Conservation (phyloP, 2,329 filamentous ascomycete genomes). For the Ophiostoma sp. region DNA sequence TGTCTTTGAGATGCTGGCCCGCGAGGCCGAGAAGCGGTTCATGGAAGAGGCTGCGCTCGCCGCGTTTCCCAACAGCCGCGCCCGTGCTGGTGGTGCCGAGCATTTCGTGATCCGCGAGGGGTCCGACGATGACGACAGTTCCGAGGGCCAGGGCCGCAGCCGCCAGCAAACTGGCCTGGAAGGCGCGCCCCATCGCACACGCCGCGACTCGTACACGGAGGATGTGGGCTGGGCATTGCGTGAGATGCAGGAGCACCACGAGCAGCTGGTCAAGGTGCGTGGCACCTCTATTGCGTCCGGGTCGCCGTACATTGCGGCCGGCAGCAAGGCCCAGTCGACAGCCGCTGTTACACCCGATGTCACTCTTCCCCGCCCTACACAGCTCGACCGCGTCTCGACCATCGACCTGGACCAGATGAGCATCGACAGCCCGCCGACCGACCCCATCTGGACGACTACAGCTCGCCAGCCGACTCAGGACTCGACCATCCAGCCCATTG, state of each 20-base stretch:
- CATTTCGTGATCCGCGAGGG: constrained; percentile 70
- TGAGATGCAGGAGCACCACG: constrained; percentile 77
- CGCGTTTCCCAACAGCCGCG: constrained; percentile 72
- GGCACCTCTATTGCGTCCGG: not conserved
- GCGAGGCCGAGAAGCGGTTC: constrained; percentile 76
- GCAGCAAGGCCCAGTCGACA: not conserved
- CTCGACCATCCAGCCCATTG: constrained; percentile 34
- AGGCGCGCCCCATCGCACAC: constrained; percentile 33
- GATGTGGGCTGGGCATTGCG: constrained; percentile 71
- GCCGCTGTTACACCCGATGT: not conserved
- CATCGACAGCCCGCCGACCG: constrained; percentile 40
- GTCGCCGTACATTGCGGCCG: constrained; percentile 18
- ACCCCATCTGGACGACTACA: constrained; percentile 39
- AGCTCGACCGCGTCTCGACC: constrained; percentile 43
- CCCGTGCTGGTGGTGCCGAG: constrained; percentile 67
- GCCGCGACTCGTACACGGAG: constrained; percentile 63
- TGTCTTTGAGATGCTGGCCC: constrained; percentile 75
- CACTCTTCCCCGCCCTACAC: not conserved
- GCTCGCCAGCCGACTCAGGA: constrained; percentile 31
- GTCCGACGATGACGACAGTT: constrained; percentile 55
- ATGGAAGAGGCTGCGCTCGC: constrained; percentile 69
- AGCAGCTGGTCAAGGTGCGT: constrained; percentile 56
- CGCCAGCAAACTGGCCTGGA: constrained; percentile 26
- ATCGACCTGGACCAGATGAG: constrained; percentile 39
- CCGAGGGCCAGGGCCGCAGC: constrained; percentile 30